Percentiles rank a stretch among this genome's conserved stretches.
Conservation (phyloP, 441 rosid species). For the Pelargonium fulgidum region DNA sequence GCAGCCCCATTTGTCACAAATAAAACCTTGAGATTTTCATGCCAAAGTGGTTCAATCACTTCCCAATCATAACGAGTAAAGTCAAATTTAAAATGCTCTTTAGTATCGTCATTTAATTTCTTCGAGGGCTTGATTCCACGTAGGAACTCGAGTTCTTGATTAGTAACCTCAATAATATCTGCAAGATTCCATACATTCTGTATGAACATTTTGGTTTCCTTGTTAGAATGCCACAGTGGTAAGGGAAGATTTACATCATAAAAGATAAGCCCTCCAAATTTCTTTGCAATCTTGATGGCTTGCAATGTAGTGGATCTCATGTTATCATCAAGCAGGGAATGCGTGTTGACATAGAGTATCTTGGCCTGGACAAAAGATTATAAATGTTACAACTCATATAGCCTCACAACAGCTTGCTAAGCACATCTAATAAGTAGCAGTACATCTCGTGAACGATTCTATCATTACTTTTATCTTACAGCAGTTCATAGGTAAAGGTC, state of each 20-base stretch:
- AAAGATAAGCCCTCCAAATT: conserved; percentile 60
- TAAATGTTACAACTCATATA: conserved; percentile 22
- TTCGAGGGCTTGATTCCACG: conserved; percentile 61
- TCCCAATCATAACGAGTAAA: conserved; percentile 61
- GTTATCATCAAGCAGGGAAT: conserved; percentile 64
- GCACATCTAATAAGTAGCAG: not conserved
- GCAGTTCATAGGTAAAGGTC: no score
- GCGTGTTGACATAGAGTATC: conserved; percentile 76
- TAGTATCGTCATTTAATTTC: conserved; percentile 62
- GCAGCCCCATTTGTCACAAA: conserved; percentile 93
- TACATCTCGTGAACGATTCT: no score
- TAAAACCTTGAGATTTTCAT: conserved; percentile 64
- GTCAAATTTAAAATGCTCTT: conserved; percentile 37
- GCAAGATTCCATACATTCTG: conserved; percentile 72
- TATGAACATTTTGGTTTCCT: conserved; percentile 63
- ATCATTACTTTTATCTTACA: no score
- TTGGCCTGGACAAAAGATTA: conserved; percentile 52
- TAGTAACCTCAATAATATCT: conserved; percentile 67
- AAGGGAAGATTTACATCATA: conserved; percentile 78
- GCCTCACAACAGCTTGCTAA: conserved; percentile 1
- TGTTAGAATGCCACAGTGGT: conserved; percentile 68
- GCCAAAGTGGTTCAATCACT: conserved; percentile 69
- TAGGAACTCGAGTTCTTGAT: conserved; percentile 86
- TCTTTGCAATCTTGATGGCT: conserved; percentile 66
- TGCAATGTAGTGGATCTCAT: conserved; percentile 60